A percentile compares a stretch with the other conserved stretches of the same genome.
These are phyloP conservation scores for Scenedesmus sp. DNA, from an alignment of 163 green algal species.

Conservation along the genomic window DNA sequence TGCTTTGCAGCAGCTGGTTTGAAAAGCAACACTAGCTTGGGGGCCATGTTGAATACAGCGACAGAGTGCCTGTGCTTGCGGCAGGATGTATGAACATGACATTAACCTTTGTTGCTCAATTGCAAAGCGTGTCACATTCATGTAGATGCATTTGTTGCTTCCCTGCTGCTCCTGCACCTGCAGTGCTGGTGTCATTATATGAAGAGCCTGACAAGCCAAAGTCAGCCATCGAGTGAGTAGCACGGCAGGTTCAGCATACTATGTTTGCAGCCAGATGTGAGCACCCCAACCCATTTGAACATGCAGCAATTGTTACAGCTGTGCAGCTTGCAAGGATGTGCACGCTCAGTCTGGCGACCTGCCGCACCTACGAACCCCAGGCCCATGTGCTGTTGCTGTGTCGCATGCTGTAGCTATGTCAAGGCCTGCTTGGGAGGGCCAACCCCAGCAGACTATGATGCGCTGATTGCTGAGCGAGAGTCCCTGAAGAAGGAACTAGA, in stretches of 20 bases:
- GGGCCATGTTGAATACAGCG: neutral
- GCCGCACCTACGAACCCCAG: neutral
- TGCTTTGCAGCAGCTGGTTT: neutral
- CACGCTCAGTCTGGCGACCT: neutral
- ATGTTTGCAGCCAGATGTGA: too few relatives aligned
- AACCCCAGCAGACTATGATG: conserved; percentile 77
- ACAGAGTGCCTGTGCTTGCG: neutral
- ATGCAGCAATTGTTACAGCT: too few relatives aligned
- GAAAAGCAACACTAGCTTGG: neutral
- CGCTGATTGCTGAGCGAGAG: conserved; percentile 69
- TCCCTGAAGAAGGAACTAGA: conserved; percentile 71
- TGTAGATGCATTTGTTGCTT: neutral
- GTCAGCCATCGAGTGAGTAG: conserved; percentile 78
- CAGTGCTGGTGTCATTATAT: conserved; percentile 83
- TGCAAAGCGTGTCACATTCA: neutral
- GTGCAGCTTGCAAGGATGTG: neutral
- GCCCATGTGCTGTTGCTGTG: neutral
- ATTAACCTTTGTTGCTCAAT: neutral
- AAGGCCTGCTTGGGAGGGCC: conserved; percentile 77
- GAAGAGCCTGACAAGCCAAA: conserved; percentile 82
- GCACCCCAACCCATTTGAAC: too few relatives aligned
- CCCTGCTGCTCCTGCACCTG: neutral
- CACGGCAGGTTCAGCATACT: neutral
- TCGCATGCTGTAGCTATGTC: conserved; percentile 72
- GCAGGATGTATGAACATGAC: neutral